Evolutionary conservation across 768 basidiomycete species (phyloP), one percentile per base, ranked within the genome.

Genomic region (Lentinula sp.): DNA sequence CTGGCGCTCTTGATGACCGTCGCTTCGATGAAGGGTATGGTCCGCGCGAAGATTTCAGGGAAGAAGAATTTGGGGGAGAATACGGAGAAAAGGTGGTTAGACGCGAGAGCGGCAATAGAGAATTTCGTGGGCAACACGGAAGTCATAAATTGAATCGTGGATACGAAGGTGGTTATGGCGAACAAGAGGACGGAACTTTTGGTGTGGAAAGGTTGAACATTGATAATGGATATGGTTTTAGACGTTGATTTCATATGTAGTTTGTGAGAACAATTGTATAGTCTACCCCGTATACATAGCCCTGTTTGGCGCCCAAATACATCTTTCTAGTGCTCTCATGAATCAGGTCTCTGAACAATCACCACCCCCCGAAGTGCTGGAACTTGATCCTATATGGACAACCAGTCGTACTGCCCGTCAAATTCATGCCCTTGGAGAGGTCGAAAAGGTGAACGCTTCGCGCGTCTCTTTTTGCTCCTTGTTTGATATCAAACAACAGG

Each of bases 331-430:
- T 62, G 51, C 59, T 43, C 59, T 41, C 54, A 74, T 74, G 72
- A 58, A 67, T 51, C 66, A 69, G 56, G 64, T 66, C 33, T 42
- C 60, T 20, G 51, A 62, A 69, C 59, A 74, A 77, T 57, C 71
- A 67, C 61, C 75, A 32, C 43, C 6, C 32, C 51, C 67, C 42
- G 74, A 76, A 59, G 66, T 67, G 10, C 66, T 66, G n/a, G 84
- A 86, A 37, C 80, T 88, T 50, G 89, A 93, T 74, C 85, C 88
- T 6, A 88, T 91, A 61, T 93, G 90, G 89, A 83, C 82, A 4
- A 88, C 88, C 23, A 91, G 90, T 65, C 81, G 88, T 20, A 92
- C 91, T 37, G 88, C 90, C 37, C 79, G 88, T 60, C 90, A 92
- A 70, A 92, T 92, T 63, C 88, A 86, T 69, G 88, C 86, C 4